A percentile compares a stretch with the other conserved stretches of the same genome.
Evolutionary conservation across 2,329 filamentous ascomycete species (phyloP).

Genomic region (Karstenula rhodostoma): DNA sequence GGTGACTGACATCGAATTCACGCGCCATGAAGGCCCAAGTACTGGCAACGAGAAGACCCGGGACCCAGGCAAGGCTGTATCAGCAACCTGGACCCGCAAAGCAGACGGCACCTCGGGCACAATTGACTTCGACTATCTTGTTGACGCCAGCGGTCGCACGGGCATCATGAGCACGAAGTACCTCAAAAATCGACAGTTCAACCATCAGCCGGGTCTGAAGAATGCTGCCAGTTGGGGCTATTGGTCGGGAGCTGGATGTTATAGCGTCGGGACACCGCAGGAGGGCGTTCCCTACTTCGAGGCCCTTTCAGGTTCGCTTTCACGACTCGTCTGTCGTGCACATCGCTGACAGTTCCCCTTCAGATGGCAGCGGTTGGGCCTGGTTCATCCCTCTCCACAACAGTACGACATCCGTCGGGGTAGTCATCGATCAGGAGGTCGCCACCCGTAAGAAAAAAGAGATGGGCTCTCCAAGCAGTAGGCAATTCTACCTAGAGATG

Average conservation of each 20-base stretch:
- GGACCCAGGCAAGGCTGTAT: constrained; percentile 16
- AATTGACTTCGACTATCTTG: constrained; percentile 58
- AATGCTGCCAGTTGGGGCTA: constrained; percentile 62
- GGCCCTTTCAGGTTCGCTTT: constrained; percentile 25
- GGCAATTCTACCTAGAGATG: not conserved
- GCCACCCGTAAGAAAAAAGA: not conserved
- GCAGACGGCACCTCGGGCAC: constrained; percentile 40
- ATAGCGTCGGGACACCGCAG: constrained; percentile 46
- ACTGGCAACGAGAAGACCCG: not conserved
- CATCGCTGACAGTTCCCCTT: not conserved
- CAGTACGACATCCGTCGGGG: not conserved
- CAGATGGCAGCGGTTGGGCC: not conserved
- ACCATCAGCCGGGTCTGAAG: constrained; percentile 53
- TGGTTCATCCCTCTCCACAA: not conserved
- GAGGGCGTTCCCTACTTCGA: constrained; percentile 57
- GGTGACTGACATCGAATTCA: constrained; percentile 21
- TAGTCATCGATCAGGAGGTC: not conserved
- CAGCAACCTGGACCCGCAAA: constrained; percentile 20
- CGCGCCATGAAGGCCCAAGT: not conserved
- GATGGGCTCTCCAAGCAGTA: constrained; percentile 1
- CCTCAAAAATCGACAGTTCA: constrained; percentile 58
- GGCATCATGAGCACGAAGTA: constrained; percentile 60
- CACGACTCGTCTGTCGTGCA: not conserved
- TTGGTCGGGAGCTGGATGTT: constrained; percentile 50
- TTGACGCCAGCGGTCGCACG: constrained; percentile 59